Percentiles rank a stretch among this genome's conserved stretches.
phyloP scores from a whole-genome alignment of 768 basidiomycete genomes.

The Phylloporus scabripes region DNA sequence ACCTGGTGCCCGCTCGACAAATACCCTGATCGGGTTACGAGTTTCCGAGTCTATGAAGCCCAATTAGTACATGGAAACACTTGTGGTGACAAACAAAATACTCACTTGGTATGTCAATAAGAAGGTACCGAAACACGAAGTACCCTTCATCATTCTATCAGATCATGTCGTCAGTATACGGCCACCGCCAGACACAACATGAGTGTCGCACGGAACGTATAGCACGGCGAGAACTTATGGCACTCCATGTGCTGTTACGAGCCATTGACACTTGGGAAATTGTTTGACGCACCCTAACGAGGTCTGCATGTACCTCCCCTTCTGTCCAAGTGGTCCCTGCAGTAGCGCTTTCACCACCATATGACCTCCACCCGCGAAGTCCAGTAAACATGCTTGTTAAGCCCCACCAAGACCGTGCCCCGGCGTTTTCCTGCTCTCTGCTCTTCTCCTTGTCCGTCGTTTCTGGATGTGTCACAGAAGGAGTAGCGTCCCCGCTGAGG shows the following conservation, averaged over 20 bases:
- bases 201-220: neutral
- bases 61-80: slow-evolving; percentile 7
- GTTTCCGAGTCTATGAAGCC: slow-evolving; percentile 50
- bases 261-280: slow-evolving; percentile 3
- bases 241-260: neutral
- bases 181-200: slow-evolving; percentile 2
- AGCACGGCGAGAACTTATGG: slow-evolving; percentile 1
- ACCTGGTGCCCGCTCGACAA: slow-evolving; percentile 60
- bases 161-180: slow-evolving; percentile 8
- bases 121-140: slow-evolving; percentile 71
- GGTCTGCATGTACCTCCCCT: slow-evolving; percentile 77
- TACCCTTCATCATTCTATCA: slow-evolving; percentile 67
- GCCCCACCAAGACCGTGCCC: slow-evolving; percentile 41
- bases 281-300: slow-evolving; percentile 54
- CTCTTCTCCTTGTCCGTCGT: slow-evolving; percentile 25
- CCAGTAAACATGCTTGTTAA: slow-evolving; percentile 68
- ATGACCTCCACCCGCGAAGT: slow-evolving; percentile 40
- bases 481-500: slow-evolving; percentile 57
- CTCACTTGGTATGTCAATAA: slow-evolving; percentile 78
- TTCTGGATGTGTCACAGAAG: slow-evolving; percentile 31
- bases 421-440: slow-evolving; percentile 27
- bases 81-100: slow-evolving; percentile 21
- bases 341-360: slow-evolving; percentile 27
- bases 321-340: slow-evolving; percentile 53
- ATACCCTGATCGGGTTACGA: slow-evolving; percentile 58